These are phyloP conservation scores for Fusarium sterilihyphosum DNA, from an alignment of 2,329 filamentous ascomycete species.

Conservation along the genomic window DNA sequence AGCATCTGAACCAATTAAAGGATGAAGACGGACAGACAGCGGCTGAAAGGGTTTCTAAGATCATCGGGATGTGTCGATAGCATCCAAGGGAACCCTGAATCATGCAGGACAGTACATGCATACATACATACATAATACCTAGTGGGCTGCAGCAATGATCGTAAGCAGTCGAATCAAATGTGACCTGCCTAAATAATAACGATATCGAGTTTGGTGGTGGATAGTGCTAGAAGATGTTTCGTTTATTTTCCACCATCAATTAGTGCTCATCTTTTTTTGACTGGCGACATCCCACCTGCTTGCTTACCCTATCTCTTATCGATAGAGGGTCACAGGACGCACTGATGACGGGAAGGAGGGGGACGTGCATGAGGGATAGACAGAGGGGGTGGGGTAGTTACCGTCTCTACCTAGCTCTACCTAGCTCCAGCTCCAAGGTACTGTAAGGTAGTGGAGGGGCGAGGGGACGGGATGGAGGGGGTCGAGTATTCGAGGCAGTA, in stretches of 20 bases:
- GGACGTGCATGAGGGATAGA: constrained; percentile 19
- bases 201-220: not conserved
- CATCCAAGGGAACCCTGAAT: constrained; percentile 11
- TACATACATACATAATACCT: not conserved
- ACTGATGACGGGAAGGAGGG: constrained; percentile 35
- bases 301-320: constrained; percentile 23
- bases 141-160: not conserved
- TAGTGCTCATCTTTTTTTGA: constrained; percentile 19
- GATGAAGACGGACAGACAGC: not conserved
- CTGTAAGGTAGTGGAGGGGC: not conserved
- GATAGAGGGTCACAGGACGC: constrained; percentile 36
- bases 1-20: constrained; percentile 6
- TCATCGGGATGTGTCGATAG: constrained; percentile 20
- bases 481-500: not conserved
- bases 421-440: not conserved
- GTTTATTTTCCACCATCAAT: not conserved
- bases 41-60: constrained; percentile 7
- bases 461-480: constrained; percentile 8
- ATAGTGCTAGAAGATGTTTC: not conserved
- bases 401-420: not conserved
- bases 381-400: constrained; percentile 28
- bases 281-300: not conserved
- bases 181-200: not conserved
- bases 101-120: constrained; percentile 7
- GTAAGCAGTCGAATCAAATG: not conserved